phyloP scores from a whole-genome alignment of 164 flowering plant genomes.

The Berberis thunbergii region DNA sequence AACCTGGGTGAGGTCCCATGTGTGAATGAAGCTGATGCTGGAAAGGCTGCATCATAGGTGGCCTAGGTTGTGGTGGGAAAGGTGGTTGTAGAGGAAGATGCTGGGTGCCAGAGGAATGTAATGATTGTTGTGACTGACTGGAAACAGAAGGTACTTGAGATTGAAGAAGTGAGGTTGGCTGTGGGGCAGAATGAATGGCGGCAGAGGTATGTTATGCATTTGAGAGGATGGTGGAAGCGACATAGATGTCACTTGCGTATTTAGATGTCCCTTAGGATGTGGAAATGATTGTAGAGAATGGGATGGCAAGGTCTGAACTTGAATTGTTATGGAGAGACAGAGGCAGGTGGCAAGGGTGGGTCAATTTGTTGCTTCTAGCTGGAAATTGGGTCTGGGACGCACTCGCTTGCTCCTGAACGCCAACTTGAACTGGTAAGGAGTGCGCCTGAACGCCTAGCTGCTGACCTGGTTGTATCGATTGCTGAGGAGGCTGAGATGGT shows the following conservation, averaged over 20 bases:
- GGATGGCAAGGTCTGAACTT: slow-evolving; percentile 35
- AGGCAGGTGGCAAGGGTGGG: slow-evolving; percentile 28
- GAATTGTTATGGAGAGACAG: slow-evolving; percentile 28
- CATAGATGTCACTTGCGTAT: slow-evolving; percentile 32
- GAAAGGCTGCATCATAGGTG: slow-evolving; percentile 38
- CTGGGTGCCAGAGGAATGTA: slow-evolving; percentile 34
- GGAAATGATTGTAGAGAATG: slow-evolving; percentile 36
- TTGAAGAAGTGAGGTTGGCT: slow-evolving; percentile 40
- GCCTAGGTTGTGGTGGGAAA: slow-evolving; percentile 61
- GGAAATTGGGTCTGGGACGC: slow-evolving; percentile 29
- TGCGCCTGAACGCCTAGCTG: slow-evolving; percentile 34
- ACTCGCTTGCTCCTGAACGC: slow-evolving; percentile 39
- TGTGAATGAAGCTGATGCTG: slow-evolving; percentile 60
- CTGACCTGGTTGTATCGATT: slow-evolving; percentile 32
- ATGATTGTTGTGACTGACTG: slow-evolving; percentile 51
- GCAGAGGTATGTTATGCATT: slow-evolving; percentile 30
- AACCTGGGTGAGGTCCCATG: slow-evolving; percentile 51
- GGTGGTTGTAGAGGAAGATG: slow-evolving; percentile 65
- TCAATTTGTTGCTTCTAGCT: slow-evolving; percentile 31
- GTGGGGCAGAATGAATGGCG: slow-evolving; percentile 44
- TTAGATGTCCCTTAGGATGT: slow-evolving; percentile 37
- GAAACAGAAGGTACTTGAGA: slow-evolving; percentile 37
- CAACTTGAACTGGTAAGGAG: slow-evolving; percentile 28
- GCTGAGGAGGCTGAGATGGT: slow-evolving; percentile 40
- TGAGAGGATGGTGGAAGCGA: slow-evolving; percentile 56